A percentile compares a stretch with the other conserved stretches of the same genome.
Evolutionary conservation across 2,329 filamentous ascomycete genomes (phyloP).

Genomic region (Triangularia setosa): DNA sequence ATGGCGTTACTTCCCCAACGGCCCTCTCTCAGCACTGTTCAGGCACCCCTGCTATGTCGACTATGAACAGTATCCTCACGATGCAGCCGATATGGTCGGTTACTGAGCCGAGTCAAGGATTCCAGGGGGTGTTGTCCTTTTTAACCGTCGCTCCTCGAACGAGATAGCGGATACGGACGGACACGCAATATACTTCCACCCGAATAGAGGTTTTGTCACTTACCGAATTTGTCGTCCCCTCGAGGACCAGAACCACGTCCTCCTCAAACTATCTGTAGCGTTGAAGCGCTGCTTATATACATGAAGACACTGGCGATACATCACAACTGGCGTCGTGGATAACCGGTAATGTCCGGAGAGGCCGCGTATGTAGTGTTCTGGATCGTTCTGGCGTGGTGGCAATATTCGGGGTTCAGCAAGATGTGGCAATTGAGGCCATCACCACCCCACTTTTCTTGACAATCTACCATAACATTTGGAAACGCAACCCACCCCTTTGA

Average conservation of each 20-base stretch:
- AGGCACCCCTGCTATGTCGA: slow-evolving; percentile 9
- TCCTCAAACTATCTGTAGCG: no score
- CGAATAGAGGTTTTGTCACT: neutral
- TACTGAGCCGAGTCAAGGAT: slow-evolving; percentile 26
- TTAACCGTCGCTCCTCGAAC: slow-evolving; percentile 11
- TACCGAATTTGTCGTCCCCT: neutral
- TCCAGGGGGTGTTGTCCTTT: slow-evolving; percentile 18
- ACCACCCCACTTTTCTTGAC: no score
- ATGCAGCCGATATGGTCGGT: slow-evolving; percentile 19
- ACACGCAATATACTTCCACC: neutral
- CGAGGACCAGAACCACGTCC: neutral
- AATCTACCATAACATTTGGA: slow-evolving; percentile 31
- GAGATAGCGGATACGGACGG: neutral
- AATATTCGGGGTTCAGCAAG: no score
- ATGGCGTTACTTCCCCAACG: slow-evolving; percentile 6
- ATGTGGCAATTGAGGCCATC: no score
- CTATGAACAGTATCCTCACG: slow-evolving; percentile 19
- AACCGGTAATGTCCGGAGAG: no score
- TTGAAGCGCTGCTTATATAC: no score
- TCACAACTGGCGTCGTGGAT: no score
- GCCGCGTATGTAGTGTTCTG: no score
- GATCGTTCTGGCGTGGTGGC: no score
- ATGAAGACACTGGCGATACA: no score
- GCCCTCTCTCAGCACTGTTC: neutral
- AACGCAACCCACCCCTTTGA: slow-evolving; percentile 18